Conservation (phyloP, 208 protist species). For the Leishmania major region DNA sequence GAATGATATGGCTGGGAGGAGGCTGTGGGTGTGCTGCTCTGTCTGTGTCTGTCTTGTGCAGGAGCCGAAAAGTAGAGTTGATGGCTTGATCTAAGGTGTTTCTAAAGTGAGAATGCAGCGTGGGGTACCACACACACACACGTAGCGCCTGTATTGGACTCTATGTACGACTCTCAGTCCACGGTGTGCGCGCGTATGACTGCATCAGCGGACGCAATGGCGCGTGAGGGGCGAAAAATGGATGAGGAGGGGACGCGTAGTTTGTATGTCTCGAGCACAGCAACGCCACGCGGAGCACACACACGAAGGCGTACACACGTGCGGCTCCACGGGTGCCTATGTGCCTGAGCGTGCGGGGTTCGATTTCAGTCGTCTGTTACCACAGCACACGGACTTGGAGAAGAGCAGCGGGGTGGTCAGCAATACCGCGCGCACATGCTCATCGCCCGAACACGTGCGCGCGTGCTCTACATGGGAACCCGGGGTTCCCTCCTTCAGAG, state of each 20-base stretch:
- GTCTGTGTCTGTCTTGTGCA: constrained; percentile 10
- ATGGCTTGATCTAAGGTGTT: neutral
- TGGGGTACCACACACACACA: neutral
- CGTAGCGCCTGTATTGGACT: neutral
- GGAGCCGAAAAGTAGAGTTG: neutral
- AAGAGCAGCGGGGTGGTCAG: neutral
- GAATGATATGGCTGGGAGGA: neutral
- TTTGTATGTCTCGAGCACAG: neutral
- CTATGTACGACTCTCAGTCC: too few relatives aligned
- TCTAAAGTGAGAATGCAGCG: neutral
- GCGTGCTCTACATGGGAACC: neutral
- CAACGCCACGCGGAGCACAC: neutral
- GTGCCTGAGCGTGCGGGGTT: neutral
- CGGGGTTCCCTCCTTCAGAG: neutral
- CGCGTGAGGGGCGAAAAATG: neutral
- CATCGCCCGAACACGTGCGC: neutral
- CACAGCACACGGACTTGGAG: neutral
- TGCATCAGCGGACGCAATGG: neutral
- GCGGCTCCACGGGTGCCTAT: neutral
- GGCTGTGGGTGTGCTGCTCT: neutral
- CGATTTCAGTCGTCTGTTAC: neutral
- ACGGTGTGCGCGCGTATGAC: neutral
- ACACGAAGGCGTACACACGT: neutral
- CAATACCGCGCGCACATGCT: neutral
- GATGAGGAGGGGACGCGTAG: neutral